These are phyloP conservation scores for Aphanomyces astaci DNA, from an alignment of 352 stramenopile species.

Conservation along the genomic window DNA sequence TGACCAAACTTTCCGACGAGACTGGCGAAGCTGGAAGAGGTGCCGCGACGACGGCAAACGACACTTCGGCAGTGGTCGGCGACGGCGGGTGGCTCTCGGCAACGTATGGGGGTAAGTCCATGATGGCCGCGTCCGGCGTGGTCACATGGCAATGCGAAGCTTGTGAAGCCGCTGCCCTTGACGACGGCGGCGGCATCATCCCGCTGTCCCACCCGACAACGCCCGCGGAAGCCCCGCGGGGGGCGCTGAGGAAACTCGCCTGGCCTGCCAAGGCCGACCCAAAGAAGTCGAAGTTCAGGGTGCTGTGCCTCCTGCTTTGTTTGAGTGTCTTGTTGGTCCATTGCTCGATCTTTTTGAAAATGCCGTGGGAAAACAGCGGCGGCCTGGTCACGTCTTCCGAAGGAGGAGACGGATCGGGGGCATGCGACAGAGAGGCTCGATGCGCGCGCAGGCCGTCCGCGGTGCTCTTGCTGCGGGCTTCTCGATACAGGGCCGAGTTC, in stretches of 20 bases:
- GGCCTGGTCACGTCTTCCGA: constrained; percentile 38
- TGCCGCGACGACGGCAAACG: neutral
- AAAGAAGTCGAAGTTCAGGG: neutral
- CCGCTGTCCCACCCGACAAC: neutral
- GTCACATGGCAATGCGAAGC: neutral
- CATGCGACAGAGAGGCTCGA: neutral
- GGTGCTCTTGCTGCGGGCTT: constrained; percentile 65
- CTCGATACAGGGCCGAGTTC: constrained; percentile 28
- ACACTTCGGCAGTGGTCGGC: neutral
- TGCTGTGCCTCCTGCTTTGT: constrained; percentile 32
- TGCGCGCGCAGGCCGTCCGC: constrained; percentile 19
- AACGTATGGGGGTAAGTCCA: neutral
- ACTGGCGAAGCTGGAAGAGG: neutral
- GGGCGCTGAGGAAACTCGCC: neutral
- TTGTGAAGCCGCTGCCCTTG: too few species aligned
- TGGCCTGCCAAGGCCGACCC: neutral
- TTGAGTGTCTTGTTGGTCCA: constrained; percentile 10
- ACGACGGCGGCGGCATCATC: neutral
- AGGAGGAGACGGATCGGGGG: neutral
- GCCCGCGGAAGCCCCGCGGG: too few species aligned
- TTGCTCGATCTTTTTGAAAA: constrained; percentile 24
- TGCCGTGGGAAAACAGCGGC: constrained; percentile 11
- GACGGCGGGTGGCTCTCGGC: too few species aligned
- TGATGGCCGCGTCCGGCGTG: neutral
- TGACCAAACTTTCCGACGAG: neutral